These are phyloP conservation scores for Globisporangium polare DNA, from an alignment of 352 stramenopile genomes.

Conservation along the genomic window DNA sequence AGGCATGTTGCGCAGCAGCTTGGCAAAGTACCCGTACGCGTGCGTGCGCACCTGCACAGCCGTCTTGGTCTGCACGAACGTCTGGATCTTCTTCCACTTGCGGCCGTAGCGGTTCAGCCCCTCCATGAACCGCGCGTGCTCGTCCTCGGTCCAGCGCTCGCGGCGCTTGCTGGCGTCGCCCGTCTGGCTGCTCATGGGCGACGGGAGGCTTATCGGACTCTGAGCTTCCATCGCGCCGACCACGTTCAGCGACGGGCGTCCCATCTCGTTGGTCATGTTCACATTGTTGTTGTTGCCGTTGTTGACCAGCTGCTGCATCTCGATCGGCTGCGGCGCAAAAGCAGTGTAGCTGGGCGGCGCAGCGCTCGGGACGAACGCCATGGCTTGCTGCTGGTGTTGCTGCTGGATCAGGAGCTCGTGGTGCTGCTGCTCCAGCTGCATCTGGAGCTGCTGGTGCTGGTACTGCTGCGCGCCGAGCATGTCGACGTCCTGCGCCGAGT, in stretches of 20 bases:
- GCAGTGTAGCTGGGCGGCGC: conserved; percentile 22
- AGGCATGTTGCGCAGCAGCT: conserved; percentile 81
- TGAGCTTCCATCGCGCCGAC: conserved; percentile 9
- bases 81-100: conserved; percentile 89
- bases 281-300: no score
- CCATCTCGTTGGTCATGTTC: conserved; percentile 1
- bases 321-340: conserved; percentile 22
- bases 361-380: background rate
- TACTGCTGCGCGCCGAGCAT: conserved; percentile 15
- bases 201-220: conserved; percentile 32
- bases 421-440: conserved; percentile 4
- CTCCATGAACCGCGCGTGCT: conserved; percentile 84
- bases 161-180: conserved; percentile 68
- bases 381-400: background rate
- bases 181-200: conserved; percentile 44
- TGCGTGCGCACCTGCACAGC: conserved; percentile 82
- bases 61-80: conserved; percentile 83
- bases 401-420: conserved; percentile 6
- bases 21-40: conserved; percentile 87
- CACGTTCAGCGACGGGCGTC: conserved; percentile 12
- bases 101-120: conserved; percentile 80
- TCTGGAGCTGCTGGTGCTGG: conserved; percentile 6
- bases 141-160: conserved; percentile 80
- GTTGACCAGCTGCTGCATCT: background rate
- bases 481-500: conserved; percentile 17